These are phyloP conservation scores for Solanum commersonii DNA, from an alignment of 257 asterid species.

Conservation along the genomic window DNA sequence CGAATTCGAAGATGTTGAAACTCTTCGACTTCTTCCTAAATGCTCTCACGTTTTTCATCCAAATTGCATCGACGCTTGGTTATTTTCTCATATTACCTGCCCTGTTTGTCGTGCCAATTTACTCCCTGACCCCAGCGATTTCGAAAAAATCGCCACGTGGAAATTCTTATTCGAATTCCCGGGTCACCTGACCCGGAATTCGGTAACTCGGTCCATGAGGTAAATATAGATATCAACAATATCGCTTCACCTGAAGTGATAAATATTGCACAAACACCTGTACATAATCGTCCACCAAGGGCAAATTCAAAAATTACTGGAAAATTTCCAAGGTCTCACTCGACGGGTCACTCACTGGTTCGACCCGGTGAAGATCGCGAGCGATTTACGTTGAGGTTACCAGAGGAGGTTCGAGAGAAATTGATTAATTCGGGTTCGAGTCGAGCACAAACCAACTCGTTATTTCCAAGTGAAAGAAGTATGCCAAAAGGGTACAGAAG, in stretches of 20 bases:
- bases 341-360: constrained; percentile 23
- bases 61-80: constrained; percentile 42
- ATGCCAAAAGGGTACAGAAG: constrained; percentile 17
- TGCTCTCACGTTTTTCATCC: constrained; percentile 41
- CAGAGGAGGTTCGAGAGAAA: constrained; percentile 11
- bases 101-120: constrained; percentile 52
- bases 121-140: constrained; percentile 4
- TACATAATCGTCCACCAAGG: not conserved
- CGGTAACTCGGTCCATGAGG: not conserved
- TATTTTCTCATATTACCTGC: constrained; percentile 35
- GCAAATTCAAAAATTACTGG: not conserved
- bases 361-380: constrained; percentile 15
- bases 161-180: not conserved
- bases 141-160: not conserved
- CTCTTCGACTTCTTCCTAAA: constrained; percentile 24
- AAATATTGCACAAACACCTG: not conserved
- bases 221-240: not conserved
- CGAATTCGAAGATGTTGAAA: constrained; percentile 23
- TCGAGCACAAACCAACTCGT: constrained; percentile 1
- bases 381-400: constrained; percentile 27
- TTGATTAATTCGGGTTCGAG: constrained; percentile 11
- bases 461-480: constrained; percentile 16
- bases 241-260: constrained; percentile 2
- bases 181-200: not conserved
- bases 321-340: constrained; percentile 14